Percentiles rank a stretch among this genome's conserved stretches.
These are phyloP conservation scores for Auxenochlorella pyrenoidosa DNA, from an alignment of 139 green algal genomes.

Conservation along the genomic window DNA sequence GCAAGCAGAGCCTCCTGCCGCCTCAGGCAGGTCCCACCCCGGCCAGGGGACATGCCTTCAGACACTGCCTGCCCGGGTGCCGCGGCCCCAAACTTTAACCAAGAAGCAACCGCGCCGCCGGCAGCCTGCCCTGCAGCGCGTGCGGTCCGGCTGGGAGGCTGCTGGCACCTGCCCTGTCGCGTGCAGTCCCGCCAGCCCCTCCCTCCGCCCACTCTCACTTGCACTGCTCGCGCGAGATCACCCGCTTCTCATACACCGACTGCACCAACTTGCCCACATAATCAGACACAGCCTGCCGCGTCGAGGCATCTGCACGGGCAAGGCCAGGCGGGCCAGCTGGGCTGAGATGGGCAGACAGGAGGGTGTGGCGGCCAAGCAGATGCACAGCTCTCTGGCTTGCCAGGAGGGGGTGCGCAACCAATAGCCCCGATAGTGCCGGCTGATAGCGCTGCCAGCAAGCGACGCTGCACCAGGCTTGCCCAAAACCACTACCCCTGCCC, in stretches of 20 bases:
- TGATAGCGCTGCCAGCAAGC: background rate
- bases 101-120: background rate
- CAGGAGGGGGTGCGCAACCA: background rate
- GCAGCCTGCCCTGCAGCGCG: background rate
- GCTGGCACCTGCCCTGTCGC: background rate
- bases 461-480: background rate
- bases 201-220: constrained; percentile 56
- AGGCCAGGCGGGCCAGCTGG: background rate
- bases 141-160: background rate
- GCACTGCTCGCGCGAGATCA: constrained; percentile 60
- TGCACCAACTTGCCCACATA: constrained; percentile 43
- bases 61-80: too few relatives aligned
- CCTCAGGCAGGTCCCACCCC: too few relatives aligned
- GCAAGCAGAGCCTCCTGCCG: too few relatives aligned
- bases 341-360: background rate
- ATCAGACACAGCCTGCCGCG: background rate
- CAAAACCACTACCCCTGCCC: background rate
- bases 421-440: background rate
- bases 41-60: too few relatives aligned
- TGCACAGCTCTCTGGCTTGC: background rate
- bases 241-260: constrained; percentile 41
- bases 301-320: background rate
- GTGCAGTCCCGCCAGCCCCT: background rate
- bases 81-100: too few relatives aligned
- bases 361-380: background rate